phyloP scores from a whole-genome alignment of 805 yeast genomes.

The Scheffersomyces amazonensis region DNA sequence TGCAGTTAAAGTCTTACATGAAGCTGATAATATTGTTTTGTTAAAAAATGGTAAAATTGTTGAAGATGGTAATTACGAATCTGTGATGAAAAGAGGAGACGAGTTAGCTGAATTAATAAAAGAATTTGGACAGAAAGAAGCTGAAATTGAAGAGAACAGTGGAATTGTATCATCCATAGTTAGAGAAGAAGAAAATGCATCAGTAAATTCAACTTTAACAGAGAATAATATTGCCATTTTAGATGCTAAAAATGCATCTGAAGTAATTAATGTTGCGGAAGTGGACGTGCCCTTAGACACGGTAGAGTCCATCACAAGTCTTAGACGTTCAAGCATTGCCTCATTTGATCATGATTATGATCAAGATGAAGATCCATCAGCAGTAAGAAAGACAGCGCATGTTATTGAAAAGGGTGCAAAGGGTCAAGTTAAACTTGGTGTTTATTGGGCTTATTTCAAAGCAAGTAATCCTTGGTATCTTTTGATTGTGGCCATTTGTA shows the following conservation, averaged over 20 bases:
- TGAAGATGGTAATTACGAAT: conserved; percentile 45
- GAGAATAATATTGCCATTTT: not conserved
- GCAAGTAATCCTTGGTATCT: conserved; percentile 12
- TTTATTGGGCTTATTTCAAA: conserved; percentile 25
- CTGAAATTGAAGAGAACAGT: not conserved
- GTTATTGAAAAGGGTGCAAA: conserved; percentile 23
- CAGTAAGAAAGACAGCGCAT: conserved; percentile 13
- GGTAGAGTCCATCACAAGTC: not conserved
- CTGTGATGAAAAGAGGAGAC: conserved; percentile 20
- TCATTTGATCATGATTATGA: conserved; percentile 2
- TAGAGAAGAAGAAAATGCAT: conserved; percentile 9
- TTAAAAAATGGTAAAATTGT: conserved; percentile 23
- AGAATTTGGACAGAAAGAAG: conserved; percentile 3
- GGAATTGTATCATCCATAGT: not conserved
- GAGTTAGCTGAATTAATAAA: conserved; percentile 2
- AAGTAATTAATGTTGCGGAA: not conserved
- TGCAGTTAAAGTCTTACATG: conserved; percentile 31
- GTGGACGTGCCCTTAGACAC: not conserved
- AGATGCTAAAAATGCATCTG: not conserved
- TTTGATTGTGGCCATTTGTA: conserved; percentile 14
- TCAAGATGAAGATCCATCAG: not conserved
- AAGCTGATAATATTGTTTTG: conserved; percentile 28
- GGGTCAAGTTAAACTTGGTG: conserved; percentile 26
- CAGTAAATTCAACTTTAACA: no score
- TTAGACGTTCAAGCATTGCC: conserved; percentile 2